Base-by-base conservation (phyloP, 2,329 filamentous ascomycete genomes). In the Trichoderma atrobrunneum region DNA sequence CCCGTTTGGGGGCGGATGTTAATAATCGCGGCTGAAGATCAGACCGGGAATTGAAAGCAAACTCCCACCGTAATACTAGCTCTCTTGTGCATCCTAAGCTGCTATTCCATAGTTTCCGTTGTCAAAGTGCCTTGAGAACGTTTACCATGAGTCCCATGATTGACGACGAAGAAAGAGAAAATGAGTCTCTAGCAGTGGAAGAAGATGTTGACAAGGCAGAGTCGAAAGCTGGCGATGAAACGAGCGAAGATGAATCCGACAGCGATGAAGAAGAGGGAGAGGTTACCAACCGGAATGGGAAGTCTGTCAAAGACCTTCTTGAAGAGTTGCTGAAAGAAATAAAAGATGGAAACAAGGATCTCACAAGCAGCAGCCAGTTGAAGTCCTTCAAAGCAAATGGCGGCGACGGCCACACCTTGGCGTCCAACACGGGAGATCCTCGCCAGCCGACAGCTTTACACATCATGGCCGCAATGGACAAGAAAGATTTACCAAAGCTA, bases 221-320 rank as follows among this genome's bases (percentile, higher is more conserved):
- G 62, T 70, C 60, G 26, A 70, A 67, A 71, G 63, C 61, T 64
- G 74, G 72, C 34, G 72, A 73, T 34, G 70, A 73, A n/a, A 43
- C 71, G 16, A 71, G 74, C 51, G 74, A 73, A 14, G 73, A 72
- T 21, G 74, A 75, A 12, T 74, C 73, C 28, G 74, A 74, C 10
- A 75, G 72, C 30, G 75, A 76, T 3, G 75, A 74, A 6, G 75
- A 74, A 10, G 74, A 72, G 30, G 72, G 51, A 18, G 66, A 60
- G 10, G 10, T 24, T 11, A 30, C 65, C 24, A 56, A 39, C 7
- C 30, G 54, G 18, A 65, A 69, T 32, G 48, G 59, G 12, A 72
- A 69, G 36, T 69, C 72, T 7, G 72, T 73, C 26, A 73, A 72
- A 51, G 64, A 68, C 16, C 34, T 73, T 32, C 72, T 73, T 54